Conservation (phyloP, 108 stramenopile species). For the Nitzschia putrida region DNA sequence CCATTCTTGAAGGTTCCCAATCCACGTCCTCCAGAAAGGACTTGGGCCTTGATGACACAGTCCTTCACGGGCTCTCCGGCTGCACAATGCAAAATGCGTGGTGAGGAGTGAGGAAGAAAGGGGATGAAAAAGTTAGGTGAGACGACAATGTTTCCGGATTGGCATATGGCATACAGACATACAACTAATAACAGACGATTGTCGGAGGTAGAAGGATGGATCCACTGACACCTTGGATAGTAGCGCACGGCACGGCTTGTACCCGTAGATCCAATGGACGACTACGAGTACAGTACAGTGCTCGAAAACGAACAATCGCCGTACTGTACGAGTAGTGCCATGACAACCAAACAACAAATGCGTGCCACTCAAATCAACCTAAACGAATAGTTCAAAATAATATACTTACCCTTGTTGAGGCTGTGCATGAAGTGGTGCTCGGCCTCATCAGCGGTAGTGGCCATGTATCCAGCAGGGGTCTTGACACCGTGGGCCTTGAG, state of each 20-base stretch:
- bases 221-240: no score
- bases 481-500: conserved; percentile 71
- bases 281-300: no score
- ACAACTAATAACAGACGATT: no score
- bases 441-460: conserved; percentile 75
- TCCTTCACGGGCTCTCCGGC: conserved; percentile 43
- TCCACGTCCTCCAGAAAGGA: conserved; percentile 70
- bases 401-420: conserved; percentile 54
- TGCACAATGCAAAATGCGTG: no score
- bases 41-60: conserved; percentile 74
- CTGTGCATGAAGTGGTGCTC: conserved; percentile 59
- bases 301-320: no score
- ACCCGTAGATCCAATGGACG: no score
- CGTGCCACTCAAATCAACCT: background rate
- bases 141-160: background rate
- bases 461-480: conserved; percentile 60
- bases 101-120: background rate
- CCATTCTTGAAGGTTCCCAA: conserved; percentile 71
- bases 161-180: no score
- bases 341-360: background rate
- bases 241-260: no score
- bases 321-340: no score
- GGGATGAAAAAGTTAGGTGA: background rate
- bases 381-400: no score
- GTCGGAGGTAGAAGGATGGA: no score